phyloP scores from a whole-genome alignment of 225 moss, liverwort and hornwort genomes.

The Antitrichia curtipendula region DNA sequence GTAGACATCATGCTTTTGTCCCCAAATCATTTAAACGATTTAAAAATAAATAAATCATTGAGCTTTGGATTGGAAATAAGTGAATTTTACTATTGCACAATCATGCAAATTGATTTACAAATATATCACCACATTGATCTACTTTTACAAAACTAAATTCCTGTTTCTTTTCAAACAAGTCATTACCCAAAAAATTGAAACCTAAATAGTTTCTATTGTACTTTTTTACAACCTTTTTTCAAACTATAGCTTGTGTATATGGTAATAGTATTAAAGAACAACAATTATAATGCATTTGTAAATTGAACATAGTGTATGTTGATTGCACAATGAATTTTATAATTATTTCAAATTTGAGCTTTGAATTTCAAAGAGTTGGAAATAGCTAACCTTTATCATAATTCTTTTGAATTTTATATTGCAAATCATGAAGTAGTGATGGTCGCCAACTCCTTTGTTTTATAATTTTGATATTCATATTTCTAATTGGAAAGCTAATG shows the following conservation, averaged over 20 bases:
- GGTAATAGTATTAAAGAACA: too few relatives aligned
- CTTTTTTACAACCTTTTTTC: background rate
- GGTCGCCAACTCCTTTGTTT: background rate
- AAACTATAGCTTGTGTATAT: background rate
- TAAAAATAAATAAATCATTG: background rate
- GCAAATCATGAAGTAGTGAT: background rate
- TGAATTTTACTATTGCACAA: background rate
- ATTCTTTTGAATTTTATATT: background rate
- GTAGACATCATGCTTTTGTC: background rate
- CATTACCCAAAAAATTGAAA: background rate
- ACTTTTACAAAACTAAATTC: background rate
- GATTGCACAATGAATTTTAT: background rate
- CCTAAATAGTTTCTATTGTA: too few relatives aligned
- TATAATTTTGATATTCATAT: background rate
- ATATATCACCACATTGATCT: too few relatives aligned
- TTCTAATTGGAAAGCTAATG: background rate
- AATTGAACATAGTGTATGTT: background rate
- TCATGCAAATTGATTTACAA: background rate
- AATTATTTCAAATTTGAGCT: background rate
- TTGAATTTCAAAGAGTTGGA: background rate
- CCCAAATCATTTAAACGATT: background rate
- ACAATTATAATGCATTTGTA: background rate
- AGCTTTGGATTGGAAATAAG: background rate
- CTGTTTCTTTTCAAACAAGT: too few relatives aligned
- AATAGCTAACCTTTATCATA: background rate